Evolutionary conservation across 1,139 yeast species (phyloP).

Genomic region (Blastobotrys petasosporus): DNA sequence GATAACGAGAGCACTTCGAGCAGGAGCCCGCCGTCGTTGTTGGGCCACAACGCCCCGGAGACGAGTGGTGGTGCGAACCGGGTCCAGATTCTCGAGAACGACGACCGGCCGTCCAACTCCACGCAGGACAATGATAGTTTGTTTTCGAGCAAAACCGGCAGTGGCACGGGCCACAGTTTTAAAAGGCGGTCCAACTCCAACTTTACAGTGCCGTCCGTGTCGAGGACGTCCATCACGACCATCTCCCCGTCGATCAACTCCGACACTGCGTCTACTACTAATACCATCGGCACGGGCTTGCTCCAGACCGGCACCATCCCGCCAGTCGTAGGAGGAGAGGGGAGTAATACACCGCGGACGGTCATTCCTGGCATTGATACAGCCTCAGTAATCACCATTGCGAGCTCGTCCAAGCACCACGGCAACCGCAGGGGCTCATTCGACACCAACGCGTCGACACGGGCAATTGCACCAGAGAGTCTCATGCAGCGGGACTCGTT

Average conservation of each 20-base stretch:
- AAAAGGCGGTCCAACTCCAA: conserved; percentile 29
- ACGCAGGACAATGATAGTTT: conserved; percentile 11
- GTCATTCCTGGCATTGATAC: conserved; percentile 23
- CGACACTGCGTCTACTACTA: conserved; percentile 21
- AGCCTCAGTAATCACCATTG: conserved; percentile 36
- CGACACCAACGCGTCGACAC: conserved; percentile 37
- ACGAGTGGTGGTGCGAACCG: conserved; percentile 3
- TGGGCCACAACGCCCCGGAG: conserved; percentile 1
- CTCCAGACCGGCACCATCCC: conserved; percentile 4
- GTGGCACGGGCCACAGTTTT: conserved; percentile 14
- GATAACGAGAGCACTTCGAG: not conserved
- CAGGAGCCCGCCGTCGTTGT: not conserved
- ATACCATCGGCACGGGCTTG: conserved; percentile 4
- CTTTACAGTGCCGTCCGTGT: conserved; percentile 29
- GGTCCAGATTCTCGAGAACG: conserved; percentile 23
- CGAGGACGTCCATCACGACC: conserved; percentile 29
- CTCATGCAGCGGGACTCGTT: conserved; percentile 27
- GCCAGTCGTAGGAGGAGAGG: conserved; percentile 5
- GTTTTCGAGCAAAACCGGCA: conserved; percentile 14
- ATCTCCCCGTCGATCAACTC: conserved; percentile 23
- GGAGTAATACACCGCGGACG: not conserved
- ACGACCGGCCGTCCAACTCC: conserved; percentile 1
- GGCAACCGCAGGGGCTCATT: conserved; percentile 30
- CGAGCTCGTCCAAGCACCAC: conserved; percentile 35
- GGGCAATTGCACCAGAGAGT: conserved; percentile 36